Evolutionary conservation across 202 grass and related monocot species (phyloP), one percentile per base, ranked within the genome.

Genomic region (Bolboschoenoplectus hybrid): DNA sequence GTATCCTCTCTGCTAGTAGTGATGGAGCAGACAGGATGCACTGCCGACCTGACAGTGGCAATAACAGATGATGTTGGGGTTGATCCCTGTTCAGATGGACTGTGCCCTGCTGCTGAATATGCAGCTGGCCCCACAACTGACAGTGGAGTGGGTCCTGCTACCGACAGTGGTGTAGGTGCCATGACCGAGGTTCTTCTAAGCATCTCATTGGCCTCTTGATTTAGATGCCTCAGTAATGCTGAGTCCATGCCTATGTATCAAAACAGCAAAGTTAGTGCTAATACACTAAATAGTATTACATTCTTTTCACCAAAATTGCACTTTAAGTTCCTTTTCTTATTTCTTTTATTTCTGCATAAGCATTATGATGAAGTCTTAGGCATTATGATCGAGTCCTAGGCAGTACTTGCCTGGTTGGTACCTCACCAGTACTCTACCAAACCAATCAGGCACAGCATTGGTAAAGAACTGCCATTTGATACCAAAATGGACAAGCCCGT

Each of bases 131-230:
- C 82, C 45, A 84, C 49, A 17, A 71, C 47, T 38, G 81, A 84
- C 16, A 84, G 35, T 9, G 19, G 81, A 56, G 47, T 69, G 46
- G 82, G 82, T 50, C 82, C 82, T 63, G 63, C 82, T 40, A 84
- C 82, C 58, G 82, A 84, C 14, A 84, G 66, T 52, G 82, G 82
- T 71, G 82, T 84, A 16, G 82, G 65, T 3, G 65, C 63, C 11
- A 84, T 84, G 14, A 84, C 82, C 6, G 65, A 53, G 35, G 14
- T 40, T 69, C 51, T 69, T 71, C 82, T 84, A 43, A 67, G 58
- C 81, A 66, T 67, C 32, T 83, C 62, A 67, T 47, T 69, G 7
- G 82, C 10, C 35, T 84, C 82, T 84, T 84, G 82, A 71, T 51
- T 67, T 6, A 55, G 65, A 40, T 84, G 82, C 19, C 64, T 84